Conservation (phyloP, 2,329 filamentous ascomycete species). For the Trichoderma endophyticum region DNA sequence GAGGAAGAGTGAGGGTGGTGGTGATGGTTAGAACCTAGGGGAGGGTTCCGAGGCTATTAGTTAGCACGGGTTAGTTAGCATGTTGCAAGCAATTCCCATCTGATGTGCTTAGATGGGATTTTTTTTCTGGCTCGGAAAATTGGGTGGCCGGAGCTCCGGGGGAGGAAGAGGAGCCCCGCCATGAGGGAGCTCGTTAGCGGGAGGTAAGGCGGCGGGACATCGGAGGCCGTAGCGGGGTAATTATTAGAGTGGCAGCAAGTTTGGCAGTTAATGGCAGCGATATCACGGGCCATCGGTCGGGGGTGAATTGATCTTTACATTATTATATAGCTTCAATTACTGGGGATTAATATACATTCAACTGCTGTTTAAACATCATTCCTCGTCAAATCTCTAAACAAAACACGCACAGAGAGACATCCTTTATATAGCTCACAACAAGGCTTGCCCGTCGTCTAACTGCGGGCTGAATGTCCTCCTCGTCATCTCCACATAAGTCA, state of each 20-base stretch:
- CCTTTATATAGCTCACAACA: neutral
- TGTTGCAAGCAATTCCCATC: neutral
- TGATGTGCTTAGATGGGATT: neutral
- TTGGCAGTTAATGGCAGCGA: neutral
- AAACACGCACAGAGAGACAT: neutral
- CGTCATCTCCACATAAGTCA: slow-evolving; percentile 18
- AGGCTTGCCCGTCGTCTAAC: neutral
- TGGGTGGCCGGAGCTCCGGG: slow-evolving; percentile 6
- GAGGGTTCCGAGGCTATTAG: neutral
- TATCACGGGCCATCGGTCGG: neutral
- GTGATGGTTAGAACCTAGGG: neutral
- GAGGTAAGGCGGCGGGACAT: neutral
- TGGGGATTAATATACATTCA: neutral
- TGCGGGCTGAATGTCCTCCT: neutral
- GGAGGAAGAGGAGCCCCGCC: neutral
- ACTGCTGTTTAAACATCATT: too few relatives aligned
- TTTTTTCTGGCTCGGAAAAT: slow-evolving; percentile 11
- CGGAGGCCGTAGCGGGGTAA: neutral
- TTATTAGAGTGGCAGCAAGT: neutral
- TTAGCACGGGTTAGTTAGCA: neutral
- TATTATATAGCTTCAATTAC: too few relatives aligned
- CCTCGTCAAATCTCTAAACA: neutral
- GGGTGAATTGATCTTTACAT: too few relatives aligned
- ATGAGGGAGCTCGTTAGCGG: neutral
- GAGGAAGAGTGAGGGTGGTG: neutral